Evolutionary conservation across 345 rosid species (phyloP).

Genomic region (Carallia brachiata): DNA sequence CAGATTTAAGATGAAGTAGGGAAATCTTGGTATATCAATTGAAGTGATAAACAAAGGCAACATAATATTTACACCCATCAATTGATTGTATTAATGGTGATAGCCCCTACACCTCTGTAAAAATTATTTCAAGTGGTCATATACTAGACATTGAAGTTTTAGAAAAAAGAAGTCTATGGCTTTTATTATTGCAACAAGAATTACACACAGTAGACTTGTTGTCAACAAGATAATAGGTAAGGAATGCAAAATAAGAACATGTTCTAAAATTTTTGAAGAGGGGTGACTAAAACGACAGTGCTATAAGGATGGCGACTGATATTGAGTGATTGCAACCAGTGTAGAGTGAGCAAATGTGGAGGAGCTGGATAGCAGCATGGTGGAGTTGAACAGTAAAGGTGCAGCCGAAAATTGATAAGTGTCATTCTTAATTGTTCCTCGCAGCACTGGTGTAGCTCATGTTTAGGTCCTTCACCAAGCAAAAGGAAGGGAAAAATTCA

Average conservation of each 20-base stretch:
- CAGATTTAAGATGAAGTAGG: background rate
- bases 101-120: background rate
- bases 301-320: no score
- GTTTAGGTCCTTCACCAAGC: no score
- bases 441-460: no score
- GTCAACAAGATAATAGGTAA: background rate
- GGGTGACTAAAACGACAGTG: no score
- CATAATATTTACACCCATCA: constrained; percentile 3
- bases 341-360: no score
- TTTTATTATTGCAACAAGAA: background rate
- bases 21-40: background rate
- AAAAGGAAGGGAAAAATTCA: no score
- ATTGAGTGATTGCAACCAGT: no score
- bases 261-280: no score
- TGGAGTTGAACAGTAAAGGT: no score
- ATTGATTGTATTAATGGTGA: background rate
- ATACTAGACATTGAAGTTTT: background rate
- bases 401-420: no score
- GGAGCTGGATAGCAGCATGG: no score
- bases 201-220: background rate
- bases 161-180: background rate
- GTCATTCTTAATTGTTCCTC: no score
- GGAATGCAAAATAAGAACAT: background rate
- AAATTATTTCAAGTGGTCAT: background rate
- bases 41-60: background rate